Base-by-base conservation (phyloP, 495 filamentous ascomycete species). In the Hypoxylon lenormandii region DNA sequence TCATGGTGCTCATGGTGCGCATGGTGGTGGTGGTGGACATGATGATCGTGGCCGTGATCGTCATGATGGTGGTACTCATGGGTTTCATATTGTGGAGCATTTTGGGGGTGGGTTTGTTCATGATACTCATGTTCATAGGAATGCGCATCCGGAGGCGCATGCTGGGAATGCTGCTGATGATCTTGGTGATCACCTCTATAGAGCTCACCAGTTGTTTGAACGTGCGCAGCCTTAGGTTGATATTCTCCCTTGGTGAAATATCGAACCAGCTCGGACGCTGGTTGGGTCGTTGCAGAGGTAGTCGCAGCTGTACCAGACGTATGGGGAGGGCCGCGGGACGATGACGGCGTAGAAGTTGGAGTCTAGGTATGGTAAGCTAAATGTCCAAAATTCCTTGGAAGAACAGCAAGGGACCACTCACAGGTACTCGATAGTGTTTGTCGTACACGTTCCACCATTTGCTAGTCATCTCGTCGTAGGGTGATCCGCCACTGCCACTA, bases 361-460 rank as follows among this genome's bases (percentile, higher is more conserved):
- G 62, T 59, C 43, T 71, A 52, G 30, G 42, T 54, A 66, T 56
- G 30, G 64, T 63, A 37, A 59, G 55, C 55, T 30, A 22, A 37
- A 36, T 7, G 19, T 21, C 15, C 19, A 58, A 38, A 8, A 33
- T 33, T 33, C 30, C 42, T 5, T 8, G 19, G 15, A 12, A 21
- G 61, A 15, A 11, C 37, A 33, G 7, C 13, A 42, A 15, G 23
- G 28, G 36, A 19, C 15, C 5, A 81, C 83, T 76, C 72, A 89
- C 88, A 33, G 82, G 76, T 64, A 79, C 77, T 54, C 84, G 82
- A 74, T 92, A 93, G 79, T 98, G 92, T 63, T 85, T 85, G 78
- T 98, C 94, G 74, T 93, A 97, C 40, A 96, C 88, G 19, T 91
- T 87, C 93, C 93, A 97, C 94, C 95, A 98, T 63, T 86, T 84